Percentiles rank a stretch among this genome's conserved stretches.
Evolutionary conservation across 2,329 filamentous ascomycete species (phyloP).

Genomic region (Ophiostoma tasmaniense): DNA sequence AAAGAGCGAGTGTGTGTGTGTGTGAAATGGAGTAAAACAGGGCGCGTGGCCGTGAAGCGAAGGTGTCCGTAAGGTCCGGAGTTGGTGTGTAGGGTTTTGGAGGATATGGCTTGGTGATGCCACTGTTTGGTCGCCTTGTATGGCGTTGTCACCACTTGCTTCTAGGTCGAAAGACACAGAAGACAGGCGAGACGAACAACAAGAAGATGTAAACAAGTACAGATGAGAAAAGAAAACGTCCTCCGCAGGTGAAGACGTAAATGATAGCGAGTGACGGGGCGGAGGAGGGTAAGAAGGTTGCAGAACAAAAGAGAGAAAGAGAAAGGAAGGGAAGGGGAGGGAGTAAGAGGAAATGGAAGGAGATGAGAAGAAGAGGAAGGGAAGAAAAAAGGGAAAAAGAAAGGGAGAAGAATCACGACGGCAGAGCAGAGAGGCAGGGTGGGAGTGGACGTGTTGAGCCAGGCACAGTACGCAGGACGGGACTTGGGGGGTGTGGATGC

Average conservation of each 20-base stretch:
- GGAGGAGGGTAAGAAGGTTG: conserved; percentile 10
- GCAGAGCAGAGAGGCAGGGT: not conserved
- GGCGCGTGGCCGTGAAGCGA: not conserved
- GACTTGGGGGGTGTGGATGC: not conserved
- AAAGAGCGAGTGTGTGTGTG: not conserved
- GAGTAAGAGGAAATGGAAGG: conserved; percentile 25
- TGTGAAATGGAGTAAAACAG: not conserved
- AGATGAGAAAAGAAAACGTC: not conserved
- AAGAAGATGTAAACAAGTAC: conserved; percentile 8
- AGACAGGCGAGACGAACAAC: not conserved
- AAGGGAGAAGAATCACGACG: conserved; percentile 6
- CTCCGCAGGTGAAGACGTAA: conserved; percentile 14
- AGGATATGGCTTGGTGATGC: not conserved
- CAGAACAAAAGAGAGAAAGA: not conserved
- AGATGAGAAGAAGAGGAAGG: conserved; percentile 24
- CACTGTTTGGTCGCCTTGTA: not conserved
- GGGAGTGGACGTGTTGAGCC: not conserved
- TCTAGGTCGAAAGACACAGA: not conserved
- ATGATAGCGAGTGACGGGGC: conserved; percentile 15
- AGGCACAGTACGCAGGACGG: not conserved
- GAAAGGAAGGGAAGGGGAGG: conserved; percentile 13
- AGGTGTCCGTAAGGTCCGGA: not conserved
- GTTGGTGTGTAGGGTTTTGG: not conserved
- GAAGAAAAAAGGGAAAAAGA: conserved; percentile 19
- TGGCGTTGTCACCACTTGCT: conserved; percentile 2